Conservation (phyloP, 805 yeast species). For the Barnettozyma vustinii region DNA sequence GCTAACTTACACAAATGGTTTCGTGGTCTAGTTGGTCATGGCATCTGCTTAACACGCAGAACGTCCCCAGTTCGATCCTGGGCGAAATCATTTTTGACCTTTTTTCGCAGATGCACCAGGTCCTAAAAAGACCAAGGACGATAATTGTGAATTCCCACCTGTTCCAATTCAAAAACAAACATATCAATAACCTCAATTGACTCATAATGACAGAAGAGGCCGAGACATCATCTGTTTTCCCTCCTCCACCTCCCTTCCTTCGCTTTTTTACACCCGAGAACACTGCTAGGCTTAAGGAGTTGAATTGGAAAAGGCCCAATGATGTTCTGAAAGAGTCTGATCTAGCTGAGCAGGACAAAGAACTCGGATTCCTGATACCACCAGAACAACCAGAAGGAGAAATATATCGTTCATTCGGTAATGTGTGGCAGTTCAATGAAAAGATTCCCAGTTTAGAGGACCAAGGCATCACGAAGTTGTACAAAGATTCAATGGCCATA, state of each 20-base stretch:
- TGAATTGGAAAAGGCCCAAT: constrained; percentile 14
- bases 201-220: constrained; percentile 19
- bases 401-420: constrained; percentile 83
- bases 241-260: constrained; percentile 89
- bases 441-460: constrained; percentile 69
- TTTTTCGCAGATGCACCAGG: neutral
- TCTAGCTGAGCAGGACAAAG: constrained; percentile 35
- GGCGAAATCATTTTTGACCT: constrained; percentile 73
- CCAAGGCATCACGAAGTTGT: constrained; percentile 74
- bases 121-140: neutral
- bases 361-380: constrained; percentile 55
- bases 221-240: constrained; percentile 67
- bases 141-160: no score
- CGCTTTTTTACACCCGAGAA: constrained; percentile 71
- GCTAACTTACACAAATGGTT: constrained; percentile 60
- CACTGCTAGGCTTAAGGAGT: constrained; percentile 34
- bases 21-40: constrained; percentile 99
- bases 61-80: constrained; percentile 99
- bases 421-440: constrained; percentile 75
- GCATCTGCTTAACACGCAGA: constrained; percentile 99
- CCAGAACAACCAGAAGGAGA: constrained; percentile 58
- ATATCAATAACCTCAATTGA: neutral
- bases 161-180: no score
- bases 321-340: constrained; percentile 25
- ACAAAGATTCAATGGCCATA: constrained; percentile 29